Evolutionary conservation across 495 filamentous ascomycete species (phyloP), one percentile per base, ranked within the genome.

Genomic region (Astrothelium macrocarpum): DNA sequence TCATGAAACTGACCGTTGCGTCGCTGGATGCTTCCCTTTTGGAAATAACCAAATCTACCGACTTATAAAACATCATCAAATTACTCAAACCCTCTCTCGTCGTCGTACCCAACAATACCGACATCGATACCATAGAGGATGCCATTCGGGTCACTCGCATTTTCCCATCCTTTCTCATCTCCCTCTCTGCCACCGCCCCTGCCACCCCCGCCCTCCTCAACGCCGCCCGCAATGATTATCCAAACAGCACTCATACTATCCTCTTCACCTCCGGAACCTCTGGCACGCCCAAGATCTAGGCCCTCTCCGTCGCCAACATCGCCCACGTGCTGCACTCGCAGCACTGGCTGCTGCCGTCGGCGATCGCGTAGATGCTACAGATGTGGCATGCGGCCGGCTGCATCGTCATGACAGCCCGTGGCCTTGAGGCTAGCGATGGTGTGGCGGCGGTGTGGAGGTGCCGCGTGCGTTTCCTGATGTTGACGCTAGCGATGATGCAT

Each of bases 191-290:
- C 7, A 7, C 28, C 11, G 7, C 53, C 20, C 5, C n/a, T 7
- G 53, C 5, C 53, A n/a, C 5, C 5, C 5, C 11, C 53, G 28
- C 53, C n/a, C 53, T 58, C 7, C 53, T 58, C 7, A n/a, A 5
- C 5, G 53, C 5, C 7, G 53, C 53, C 7, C 5, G 53, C 5
- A 58, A 23, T n/a, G 53, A 58, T 58, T 5, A 58, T 29, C 53
- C 53, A 29, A 11, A 58, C 11, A 5, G 53, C 53, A 58, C n/a
- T n/a, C 53, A 7, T 58, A 7, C 53, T n/a, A n/a, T 58, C n/a
- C 53, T 58, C 7, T 58, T 58, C n/a, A 58, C 53, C 5, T 58
- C 53, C n/a, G 53, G 53, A 65, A 59, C 23, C 34, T 65, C 36
- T 39, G 62, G 62, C 9, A 32, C 9, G 39, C 62, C 62, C 5